These are phyloP conservation scores for Hypoxylon rubiginosum DNA, from an alignment of 2,329 filamentous ascomycete genomes.

Conservation along the genomic window DNA sequence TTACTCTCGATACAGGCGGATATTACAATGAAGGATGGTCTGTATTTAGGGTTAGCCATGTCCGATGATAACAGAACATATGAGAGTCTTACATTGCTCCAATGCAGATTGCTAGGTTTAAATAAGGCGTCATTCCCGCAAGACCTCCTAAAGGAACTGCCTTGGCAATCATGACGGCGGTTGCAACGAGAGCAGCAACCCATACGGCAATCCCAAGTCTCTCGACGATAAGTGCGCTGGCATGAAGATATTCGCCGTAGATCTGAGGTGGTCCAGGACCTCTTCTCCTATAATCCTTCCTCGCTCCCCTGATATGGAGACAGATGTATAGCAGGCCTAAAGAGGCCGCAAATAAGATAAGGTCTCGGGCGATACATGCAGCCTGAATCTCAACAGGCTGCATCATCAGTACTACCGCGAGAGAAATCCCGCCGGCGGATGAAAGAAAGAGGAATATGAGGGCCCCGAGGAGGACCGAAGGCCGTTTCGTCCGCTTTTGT, in stretches of 20 bases:
- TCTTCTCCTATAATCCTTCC: slow-evolving; percentile 42
- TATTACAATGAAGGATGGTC: slow-evolving; percentile 50
- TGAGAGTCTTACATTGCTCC: slow-evolving; percentile 49
- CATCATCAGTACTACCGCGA: slow-evolving; percentile 48
- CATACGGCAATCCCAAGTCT: slow-evolving; percentile 50
- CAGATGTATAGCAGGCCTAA: slow-evolving; percentile 48
- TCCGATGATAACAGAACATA: background rate
- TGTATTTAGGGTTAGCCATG: slow-evolving; percentile 28
- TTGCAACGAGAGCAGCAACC: slow-evolving; percentile 50
- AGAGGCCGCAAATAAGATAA: slow-evolving; percentile 49
- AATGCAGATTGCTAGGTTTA: slow-evolving; percentile 51
- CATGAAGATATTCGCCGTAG: slow-evolving; percentile 50
- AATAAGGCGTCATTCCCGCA: slow-evolving; percentile 48
- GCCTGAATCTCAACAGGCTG: slow-evolving; percentile 41
- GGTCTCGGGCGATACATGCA: slow-evolving; percentile 50
- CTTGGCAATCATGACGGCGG: slow-evolving; percentile 48
- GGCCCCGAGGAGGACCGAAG: slow-evolving; percentile 47
- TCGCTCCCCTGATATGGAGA: slow-evolving; percentile 50
- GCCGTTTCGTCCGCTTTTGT: slow-evolving; percentile 39
- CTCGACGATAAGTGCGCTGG: slow-evolving; percentile 49
- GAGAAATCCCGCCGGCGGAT: slow-evolving; percentile 46
- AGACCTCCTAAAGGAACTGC: slow-evolving; percentile 32
- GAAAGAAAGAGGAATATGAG: slow-evolving; percentile 51
- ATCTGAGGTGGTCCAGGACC: slow-evolving; percentile 47
- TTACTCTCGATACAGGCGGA: slow-evolving; percentile 50